These are phyloP conservation scores for Crithidia acanthocephali DNA, from an alignment of 208 protist genomes.

Conservation along the genomic window DNA sequence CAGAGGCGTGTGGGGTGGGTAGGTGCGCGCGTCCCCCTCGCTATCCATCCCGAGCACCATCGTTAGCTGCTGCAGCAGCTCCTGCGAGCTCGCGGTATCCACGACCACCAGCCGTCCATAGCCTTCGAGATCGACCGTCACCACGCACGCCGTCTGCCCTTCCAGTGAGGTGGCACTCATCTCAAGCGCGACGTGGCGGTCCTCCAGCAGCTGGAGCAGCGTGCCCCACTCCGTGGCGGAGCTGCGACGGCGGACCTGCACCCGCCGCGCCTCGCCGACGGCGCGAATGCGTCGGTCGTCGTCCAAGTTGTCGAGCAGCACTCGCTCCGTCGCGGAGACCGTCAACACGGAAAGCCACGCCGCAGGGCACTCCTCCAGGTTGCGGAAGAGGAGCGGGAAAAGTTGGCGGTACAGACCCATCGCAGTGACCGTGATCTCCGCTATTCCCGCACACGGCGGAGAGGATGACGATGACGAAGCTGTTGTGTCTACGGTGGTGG, in stretches of 20 bases:
- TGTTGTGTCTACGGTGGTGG: background rate
- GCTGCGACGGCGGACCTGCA: conserved; percentile 26
- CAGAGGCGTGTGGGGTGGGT: conserved; percentile 50
- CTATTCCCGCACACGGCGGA: background rate
- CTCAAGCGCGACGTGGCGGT: conserved; percentile 44
- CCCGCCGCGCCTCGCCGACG: conserved; percentile 36
- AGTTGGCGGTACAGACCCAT: conserved; percentile 59
- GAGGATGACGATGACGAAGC: background rate
- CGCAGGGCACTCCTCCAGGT: conserved; percentile 30
- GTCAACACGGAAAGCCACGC: conserved; percentile 54
- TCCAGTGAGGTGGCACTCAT: conserved; percentile 33
- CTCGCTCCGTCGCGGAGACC: conserved; percentile 47
- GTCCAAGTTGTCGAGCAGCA: conserved; percentile 54
- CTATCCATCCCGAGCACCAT: conserved; percentile 51
- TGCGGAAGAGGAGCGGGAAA: conserved; percentile 64
- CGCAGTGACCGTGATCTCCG: conserved; percentile 36
- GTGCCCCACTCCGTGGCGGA: conserved; percentile 57
- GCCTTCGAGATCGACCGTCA: conserved; percentile 62
- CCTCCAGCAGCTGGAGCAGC: conserved; percentile 46
- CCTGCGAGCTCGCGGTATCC: conserved; percentile 57
- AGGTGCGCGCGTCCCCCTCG: conserved; percentile 39
- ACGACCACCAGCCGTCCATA: conserved; percentile 60
- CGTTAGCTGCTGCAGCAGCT: conserved; percentile 58
- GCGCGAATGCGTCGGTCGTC: conserved; percentile 38
- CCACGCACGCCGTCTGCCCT: conserved; percentile 55